These are phyloP conservation scores for Aspergillus fischeri DNA, from an alignment of 2,329 filamentous ascomycete species.

Conservation along the genomic window DNA sequence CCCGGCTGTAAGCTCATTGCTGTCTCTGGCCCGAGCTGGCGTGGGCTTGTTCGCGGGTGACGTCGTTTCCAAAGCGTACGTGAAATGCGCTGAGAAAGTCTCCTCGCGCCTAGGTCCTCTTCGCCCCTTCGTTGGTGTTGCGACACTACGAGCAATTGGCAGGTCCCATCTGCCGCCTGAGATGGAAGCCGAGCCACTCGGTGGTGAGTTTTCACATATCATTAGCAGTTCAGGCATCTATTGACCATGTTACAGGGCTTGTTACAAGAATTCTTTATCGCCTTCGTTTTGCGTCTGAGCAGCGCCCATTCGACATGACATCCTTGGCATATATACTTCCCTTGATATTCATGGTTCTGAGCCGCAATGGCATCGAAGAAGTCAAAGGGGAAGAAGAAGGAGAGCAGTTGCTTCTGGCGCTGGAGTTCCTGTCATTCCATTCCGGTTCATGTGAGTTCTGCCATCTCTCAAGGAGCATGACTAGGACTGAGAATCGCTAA, in stretches of 20 bases:
- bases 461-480: neutral
- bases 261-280: slow-evolving; percentile 87
- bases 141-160: slow-evolving; percentile 74
- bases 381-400: slow-evolving; percentile 70
- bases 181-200: slow-evolving; percentile 74
- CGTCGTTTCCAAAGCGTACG: slow-evolving; percentile 70
- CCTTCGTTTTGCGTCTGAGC: slow-evolving; percentile 83
- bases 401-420: slow-evolving; percentile 80
- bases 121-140: slow-evolving; percentile 79
- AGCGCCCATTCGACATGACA: slow-evolving; percentile 85
- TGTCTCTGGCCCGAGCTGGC: slow-evolving; percentile 68
- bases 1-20: slow-evolving; percentile 67
- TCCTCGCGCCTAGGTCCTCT: slow-evolving; percentile 70
- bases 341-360: slow-evolving; percentile 72
- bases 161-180: slow-evolving; percentile 68
- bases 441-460: slow-evolving; percentile 62
- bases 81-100: slow-evolving; percentile 72
- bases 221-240: neutral
- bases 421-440: slow-evolving; percentile 87
- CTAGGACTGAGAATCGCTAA: neutral
- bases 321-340: slow-evolving; percentile 85
- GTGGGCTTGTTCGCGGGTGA: slow-evolving; percentile 79
- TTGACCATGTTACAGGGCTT: slow-evolving; percentile 44
- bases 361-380: slow-evolving; percentile 68
- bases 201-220: slow-evolving; percentile 44